Percentiles rank a stretch among this genome's conserved stretches.
Evolutionary conservation across 164 flowering plant genomes (phyloP).

Genomic region (Tetrastigma voinierianum): DNA sequence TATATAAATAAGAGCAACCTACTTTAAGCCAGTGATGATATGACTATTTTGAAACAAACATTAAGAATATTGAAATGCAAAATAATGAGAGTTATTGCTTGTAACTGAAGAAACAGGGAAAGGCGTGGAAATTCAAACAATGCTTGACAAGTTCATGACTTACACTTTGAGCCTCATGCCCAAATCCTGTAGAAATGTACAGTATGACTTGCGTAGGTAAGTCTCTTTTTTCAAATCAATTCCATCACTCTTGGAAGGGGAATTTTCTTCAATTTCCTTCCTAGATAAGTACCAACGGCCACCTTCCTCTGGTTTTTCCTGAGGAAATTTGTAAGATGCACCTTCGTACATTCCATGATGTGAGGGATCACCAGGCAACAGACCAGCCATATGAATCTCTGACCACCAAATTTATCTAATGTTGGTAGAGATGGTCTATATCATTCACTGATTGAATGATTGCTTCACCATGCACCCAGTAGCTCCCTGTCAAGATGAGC

Average conservation of each 20-base stretch:
- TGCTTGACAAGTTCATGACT: conserved; percentile 17
- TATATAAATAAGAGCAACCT: too few relatives aligned
- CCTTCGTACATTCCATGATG: conserved; percentile 41
- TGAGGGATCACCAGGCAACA: conserved; percentile 44
- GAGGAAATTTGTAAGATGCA: conserved; percentile 25
- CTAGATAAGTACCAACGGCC: conserved; percentile 61
- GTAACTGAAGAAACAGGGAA: too few relatives aligned
- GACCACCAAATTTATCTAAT: too few relatives aligned
- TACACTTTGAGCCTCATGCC: conserved; percentile 82
- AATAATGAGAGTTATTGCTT: too few relatives aligned
- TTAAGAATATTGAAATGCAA: too few relatives aligned
- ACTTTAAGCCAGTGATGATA: too few relatives aligned
- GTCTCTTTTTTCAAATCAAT: conserved; percentile 70
- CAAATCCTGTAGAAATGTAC: conserved; percentile 69
- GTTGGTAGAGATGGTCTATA: too few relatives aligned
- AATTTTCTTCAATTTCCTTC: conserved; percentile 66
- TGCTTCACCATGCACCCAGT: too few relatives aligned
- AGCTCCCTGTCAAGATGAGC: too few relatives aligned
- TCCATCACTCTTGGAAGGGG: conserved; percentile 63
- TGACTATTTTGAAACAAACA: too few relatives aligned
- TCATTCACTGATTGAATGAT: too few relatives aligned
- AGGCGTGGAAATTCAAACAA: too few relatives aligned
- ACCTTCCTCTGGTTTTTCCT: conserved; percentile 45
- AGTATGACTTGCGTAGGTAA: conserved; percentile 63
- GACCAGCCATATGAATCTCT: conserved; percentile 39